Evolutionary conservation across 257 asterid genomes (phyloP), one percentile per base, ranked within the genome.

Genomic region (Salvia hispanica): DNA sequence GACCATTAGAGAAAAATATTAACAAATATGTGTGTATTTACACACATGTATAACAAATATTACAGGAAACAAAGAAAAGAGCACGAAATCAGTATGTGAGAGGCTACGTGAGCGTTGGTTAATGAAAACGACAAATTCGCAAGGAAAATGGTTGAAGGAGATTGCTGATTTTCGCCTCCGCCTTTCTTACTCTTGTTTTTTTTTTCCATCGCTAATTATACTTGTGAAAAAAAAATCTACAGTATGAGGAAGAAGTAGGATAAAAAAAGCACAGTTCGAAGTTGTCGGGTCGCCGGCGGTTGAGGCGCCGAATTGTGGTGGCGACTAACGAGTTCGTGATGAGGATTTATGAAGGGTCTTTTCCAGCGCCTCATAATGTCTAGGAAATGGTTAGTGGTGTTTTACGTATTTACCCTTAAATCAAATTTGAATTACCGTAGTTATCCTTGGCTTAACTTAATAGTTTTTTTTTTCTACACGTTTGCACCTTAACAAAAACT

Each of bases 91-190:
- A 64, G 40, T 7, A 7, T 40, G 37, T 36, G 25, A 31, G 70
- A 77, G 25, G n/a, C 18, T 74, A 71, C 96, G 96, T 84, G 91
- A 67, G 85, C 52, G 57, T 78, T 88, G 11, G 95, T 91, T 75
- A 85, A 79, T 58, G 95, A 76, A 71, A 80, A 94, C 0, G 97
- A 96, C 71, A 91, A 77, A 79, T 93, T 93, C 64, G 92, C 80
- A 43, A 88, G 88, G 45, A 87, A 94, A 9, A 94, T 62, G 21
- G 99, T 91, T 40, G 99, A 79, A 16, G 88, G 81, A 13, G 87
- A 85, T 64, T 87, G 87, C 52, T 78, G 90, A 78, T 53, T 68
- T n/a, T 82, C 86, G 66, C 83, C 83, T 37, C 66, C 83, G 48
- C 76, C 62, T 45, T 76, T 64, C 74, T 18, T 76, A 31, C 60